Conservation (phyloP, 2,329 filamentous ascomycete genomes). For the Sphaerostilbella broomeana region DNA sequence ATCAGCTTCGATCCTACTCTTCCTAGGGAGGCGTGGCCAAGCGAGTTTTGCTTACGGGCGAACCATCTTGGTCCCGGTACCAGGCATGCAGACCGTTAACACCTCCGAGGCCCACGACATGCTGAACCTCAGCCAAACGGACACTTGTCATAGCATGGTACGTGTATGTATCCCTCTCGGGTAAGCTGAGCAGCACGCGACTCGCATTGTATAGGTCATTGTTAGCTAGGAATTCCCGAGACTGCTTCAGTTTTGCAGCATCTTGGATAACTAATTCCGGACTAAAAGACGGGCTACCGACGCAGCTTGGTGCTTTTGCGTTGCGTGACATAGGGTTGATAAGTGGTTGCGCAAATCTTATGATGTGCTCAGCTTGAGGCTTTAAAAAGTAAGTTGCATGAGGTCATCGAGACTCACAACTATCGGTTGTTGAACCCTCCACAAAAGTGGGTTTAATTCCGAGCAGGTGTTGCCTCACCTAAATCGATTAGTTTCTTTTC, state of each 20-base stretch:
- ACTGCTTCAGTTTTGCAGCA: conserved; percentile 30
- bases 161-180: conserved; percentile 39
- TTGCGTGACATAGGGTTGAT: conserved; percentile 22
- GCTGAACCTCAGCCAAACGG: conserved; percentile 42
- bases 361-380: background rate
- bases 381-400: no score
- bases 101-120: conserved; percentile 36
- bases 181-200: conserved; percentile 37
- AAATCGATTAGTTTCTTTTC: no score
- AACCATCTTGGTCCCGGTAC: conserved; percentile 36
- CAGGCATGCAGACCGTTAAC: conserved; percentile 43
- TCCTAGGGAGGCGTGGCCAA: conserved; percentile 1
- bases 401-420: no score
- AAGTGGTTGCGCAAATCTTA: background rate
- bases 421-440: no score
- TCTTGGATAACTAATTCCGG: conserved; percentile 36
- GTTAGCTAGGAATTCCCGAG: conserved; percentile 31
- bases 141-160: conserved; percentile 48
- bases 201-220: conserved; percentile 42
- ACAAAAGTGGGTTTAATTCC: no score
- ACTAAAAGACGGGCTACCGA: conserved; percentile 38
- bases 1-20: conserved; percentile 12
- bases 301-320: conserved; percentile 31
- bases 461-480: no score
- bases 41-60: conserved; percentile 24